A percentile compares a stretch with the other conserved stretches of the same genome.
phyloP scores from a whole-genome alignment of 495 filamentous ascomycete genomes.

The Xylaria palmicola region DNA sequence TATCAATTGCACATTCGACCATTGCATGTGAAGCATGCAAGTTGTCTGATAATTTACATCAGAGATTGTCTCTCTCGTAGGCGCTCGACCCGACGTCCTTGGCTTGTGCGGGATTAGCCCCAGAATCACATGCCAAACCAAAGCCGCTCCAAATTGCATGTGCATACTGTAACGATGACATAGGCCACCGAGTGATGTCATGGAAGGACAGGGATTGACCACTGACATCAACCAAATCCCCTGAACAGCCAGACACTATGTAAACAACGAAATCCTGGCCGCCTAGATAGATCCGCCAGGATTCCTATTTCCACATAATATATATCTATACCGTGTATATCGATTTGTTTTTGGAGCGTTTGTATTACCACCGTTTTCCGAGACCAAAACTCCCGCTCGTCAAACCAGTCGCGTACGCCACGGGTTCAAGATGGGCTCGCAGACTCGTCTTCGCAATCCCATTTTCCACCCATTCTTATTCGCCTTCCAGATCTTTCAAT shows the following conservation, averaged over 20 bases:
- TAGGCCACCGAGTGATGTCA: constrained; percentile 2
- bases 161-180: neutral
- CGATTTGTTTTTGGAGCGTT: neutral
- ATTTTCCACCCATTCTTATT: constrained; percentile 52
- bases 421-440: constrained; percentile 13
- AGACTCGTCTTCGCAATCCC: constrained; percentile 25
- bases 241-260: neutral
- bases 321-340: neutral
- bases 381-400: constrained; percentile 8
- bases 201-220: neutral
- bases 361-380: neutral
- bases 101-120: neutral
- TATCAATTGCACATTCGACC: too few species aligned
- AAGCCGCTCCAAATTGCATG: neutral
- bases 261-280: neutral
- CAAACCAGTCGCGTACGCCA: neutral
- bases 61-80: too few species aligned
- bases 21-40: too few species aligned
- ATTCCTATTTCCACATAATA: neutral
- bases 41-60: too few species aligned
- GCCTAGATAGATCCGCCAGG: neutral
- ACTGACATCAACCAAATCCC: neutral
- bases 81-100: neutral
- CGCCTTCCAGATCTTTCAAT: constrained; percentile 67
- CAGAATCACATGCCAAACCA: constrained; percentile 5